Evolutionary conservation across 2,329 filamentous ascomycete species (phyloP), one percentile per base, ranked within the genome.

Genomic region (Hypoxylon sp.): DNA sequence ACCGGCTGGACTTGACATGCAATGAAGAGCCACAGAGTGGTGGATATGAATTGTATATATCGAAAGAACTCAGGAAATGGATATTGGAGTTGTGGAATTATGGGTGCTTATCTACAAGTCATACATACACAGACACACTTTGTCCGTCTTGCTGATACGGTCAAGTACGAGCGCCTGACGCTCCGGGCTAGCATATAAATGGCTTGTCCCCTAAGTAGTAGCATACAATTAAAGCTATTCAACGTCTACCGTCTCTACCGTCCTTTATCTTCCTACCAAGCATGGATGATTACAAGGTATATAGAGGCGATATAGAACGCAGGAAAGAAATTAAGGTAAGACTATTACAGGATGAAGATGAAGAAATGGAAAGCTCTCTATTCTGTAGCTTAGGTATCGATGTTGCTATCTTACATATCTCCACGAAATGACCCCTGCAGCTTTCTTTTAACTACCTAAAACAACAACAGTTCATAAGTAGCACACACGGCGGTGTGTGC

Each of bases 141-240:
- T 3, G 17, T 46, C 19, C 28, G 17, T 46, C 17, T 56, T 52
- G 17, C 24, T 30, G 10, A 20, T 47, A 15, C 10, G 39, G 44
- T 30, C 17, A 54, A 58, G 61, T 56, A 56, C 52, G 51, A 26
- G 48, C 59, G 54, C 47, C 11, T 57, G 41, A 30, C 62, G 69
- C 58, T 59, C 53, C 55, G 57, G 64, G 62, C 59, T 28, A 56
- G 49, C 28, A 26, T 20, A 65, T 59, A n/a, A 15, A 56, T 62
- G 24, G 50, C 63, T 59, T 44, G 51, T 65, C 56, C 59, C 46
- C 43, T 43, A 56, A 24, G 11, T 34, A 53, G 61, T 67, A 67
- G 64, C 64, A 64, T 63, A 56, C 48, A 64, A 69, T 63, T n/a
- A 30, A 68, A 61, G 49, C 56, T 69, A 64, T 55, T 43, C n/a